Conservation (phyloP, 345 rosid species). For the Garcia nutans region DNA sequence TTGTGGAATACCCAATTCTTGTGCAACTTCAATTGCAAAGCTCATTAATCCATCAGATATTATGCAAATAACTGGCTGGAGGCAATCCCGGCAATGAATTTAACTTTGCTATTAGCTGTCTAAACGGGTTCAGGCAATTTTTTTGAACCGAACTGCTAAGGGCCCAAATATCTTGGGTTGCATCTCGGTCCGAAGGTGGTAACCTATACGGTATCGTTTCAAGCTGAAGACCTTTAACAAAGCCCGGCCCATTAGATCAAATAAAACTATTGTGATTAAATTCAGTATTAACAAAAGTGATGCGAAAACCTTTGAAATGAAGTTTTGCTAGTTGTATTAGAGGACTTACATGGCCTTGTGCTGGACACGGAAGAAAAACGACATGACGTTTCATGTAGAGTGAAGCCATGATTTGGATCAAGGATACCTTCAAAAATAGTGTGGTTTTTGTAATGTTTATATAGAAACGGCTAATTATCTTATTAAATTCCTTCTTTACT, state of each 20-base stretch:
- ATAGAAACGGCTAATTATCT: too few relatives aligned
- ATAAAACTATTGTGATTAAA: constrained; percentile 26
- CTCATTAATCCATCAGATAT: constrained; percentile 9
- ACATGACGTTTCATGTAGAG: constrained; percentile 17
- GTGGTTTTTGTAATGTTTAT: too few relatives aligned
- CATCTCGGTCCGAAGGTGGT: constrained; percentile 25
- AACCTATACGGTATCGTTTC: constrained; percentile 31
- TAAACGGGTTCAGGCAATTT: background rate
- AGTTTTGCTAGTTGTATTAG: constrained; percentile 39
- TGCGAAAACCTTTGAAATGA: constrained; percentile 31
- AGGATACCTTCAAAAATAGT: background rate
- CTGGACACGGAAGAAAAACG: constrained; percentile 34
- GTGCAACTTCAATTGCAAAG: constrained; percentile 7
- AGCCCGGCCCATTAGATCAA: constrained; percentile 16
- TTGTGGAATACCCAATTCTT: background rate
- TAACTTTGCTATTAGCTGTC: background rate
- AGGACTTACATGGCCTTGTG: constrained; percentile 43
- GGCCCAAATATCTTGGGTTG: constrained; percentile 9
- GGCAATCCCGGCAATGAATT: background rate
- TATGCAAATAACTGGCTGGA: background rate
- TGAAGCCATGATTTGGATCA: background rate
- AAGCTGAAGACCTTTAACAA: constrained; percentile 17
- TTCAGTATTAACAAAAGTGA: constrained; percentile 41
- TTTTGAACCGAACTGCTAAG: constrained; percentile 8
- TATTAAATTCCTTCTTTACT: too few relatives aligned